These are phyloP conservation scores for Pisolithus thermaeus DNA, from an alignment of 1,284 basidiomycete species.

Conservation along the genomic window DNA sequence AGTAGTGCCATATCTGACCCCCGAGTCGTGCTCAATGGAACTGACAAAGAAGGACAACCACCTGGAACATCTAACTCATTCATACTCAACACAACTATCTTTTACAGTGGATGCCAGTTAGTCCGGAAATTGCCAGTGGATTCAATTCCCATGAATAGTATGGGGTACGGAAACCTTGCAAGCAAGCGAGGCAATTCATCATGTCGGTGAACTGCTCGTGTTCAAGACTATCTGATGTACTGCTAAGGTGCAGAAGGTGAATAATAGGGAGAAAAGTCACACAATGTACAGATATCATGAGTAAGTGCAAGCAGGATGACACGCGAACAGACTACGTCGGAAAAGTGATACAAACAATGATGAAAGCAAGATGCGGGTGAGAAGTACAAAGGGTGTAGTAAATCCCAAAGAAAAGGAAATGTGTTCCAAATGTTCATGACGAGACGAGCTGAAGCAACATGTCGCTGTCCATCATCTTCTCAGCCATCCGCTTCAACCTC, in stretches of 20 bases:
- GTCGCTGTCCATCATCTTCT: slow-evolving; percentile 54
- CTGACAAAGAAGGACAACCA: too few relatives aligned
- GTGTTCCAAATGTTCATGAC: slow-evolving; percentile 28
- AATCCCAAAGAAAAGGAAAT: slow-evolving; percentile 16
- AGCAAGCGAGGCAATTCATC: too few relatives aligned
- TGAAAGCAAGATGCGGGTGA: slow-evolving; percentile 16
- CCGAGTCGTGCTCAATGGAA: too few relatives aligned
- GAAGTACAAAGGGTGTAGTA: slow-evolving; percentile 7
- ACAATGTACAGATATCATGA: background rate
- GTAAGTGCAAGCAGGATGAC: background rate
- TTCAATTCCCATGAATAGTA: too few relatives aligned
- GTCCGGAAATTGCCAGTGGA: too few relatives aligned
- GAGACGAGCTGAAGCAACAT: slow-evolving; percentile 55
- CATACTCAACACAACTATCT: too few relatives aligned
- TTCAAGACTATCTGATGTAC: background rate
- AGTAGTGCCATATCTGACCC: too few relatives aligned
- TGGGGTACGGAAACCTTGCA: too few relatives aligned
- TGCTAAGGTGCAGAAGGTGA: background rate
- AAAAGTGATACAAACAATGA: background rate
- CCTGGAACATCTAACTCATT: too few relatives aligned
- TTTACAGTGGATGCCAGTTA: too few relatives aligned
- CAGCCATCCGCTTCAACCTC: slow-evolving; percentile 45
- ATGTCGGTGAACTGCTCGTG: background rate
- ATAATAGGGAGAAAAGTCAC: background rate
- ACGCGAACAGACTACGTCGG: slow-evolving; percentile 18